phyloP scores from a whole-genome alignment of 176 grass and related monocot species.

The Oryza longistaminata region DNA sequence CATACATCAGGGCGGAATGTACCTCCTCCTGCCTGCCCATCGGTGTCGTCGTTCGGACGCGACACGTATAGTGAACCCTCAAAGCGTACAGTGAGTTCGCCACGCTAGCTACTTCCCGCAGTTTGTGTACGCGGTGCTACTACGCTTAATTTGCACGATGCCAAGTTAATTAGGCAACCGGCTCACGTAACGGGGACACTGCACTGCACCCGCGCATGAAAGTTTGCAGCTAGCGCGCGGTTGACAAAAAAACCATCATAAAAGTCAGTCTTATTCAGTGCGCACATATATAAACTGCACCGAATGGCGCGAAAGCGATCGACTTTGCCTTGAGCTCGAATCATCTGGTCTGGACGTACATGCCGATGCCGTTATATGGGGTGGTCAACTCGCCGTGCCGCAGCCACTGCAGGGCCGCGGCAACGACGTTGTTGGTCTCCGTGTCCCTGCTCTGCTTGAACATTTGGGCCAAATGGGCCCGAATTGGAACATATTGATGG shows the following conservation, averaged over 20 bases:
- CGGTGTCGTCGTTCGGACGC: neutral
- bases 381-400: neutral
- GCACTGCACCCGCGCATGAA: neutral
- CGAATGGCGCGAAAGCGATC: constrained; percentile 21
- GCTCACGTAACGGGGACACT: neutral
- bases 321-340: constrained; percentile 21
- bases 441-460: constrained; percentile 3
- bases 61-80: neutral
- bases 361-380: constrained; percentile 16
- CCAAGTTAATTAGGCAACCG: constrained; percentile 9
- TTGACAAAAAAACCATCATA: constrained; percentile 12
- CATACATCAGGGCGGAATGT: neutral
- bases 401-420: neutral
- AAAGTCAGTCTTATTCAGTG: neutral
- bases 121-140: neutral
- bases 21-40: no score
- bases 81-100: neutral
- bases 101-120: neutral
- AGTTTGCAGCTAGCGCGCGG: neutral
- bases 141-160: no score
- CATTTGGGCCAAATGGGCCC: no score
- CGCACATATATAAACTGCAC: neutral
- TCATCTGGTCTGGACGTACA: constrained; percentile 7
- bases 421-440: neutral
- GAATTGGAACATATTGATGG: no score